phyloP scores from a whole-genome alignment of 495 filamentous ascomycete genomes.

The Penicillium verhagenii region DNA sequence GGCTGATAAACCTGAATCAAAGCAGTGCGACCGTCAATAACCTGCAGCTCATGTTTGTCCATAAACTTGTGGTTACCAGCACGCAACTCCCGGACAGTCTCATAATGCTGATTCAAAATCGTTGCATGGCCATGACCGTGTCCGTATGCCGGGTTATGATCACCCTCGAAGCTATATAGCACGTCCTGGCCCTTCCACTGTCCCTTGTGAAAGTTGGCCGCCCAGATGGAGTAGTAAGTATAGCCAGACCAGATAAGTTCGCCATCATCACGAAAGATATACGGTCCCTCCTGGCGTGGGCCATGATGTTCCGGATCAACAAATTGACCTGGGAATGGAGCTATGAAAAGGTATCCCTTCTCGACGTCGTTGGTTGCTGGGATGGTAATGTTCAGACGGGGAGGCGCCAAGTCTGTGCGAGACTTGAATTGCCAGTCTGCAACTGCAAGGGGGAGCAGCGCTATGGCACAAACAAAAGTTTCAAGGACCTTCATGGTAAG shows the following conservation, averaged over 20 bases:
- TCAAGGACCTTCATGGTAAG: conserved; percentile 35
- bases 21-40: conserved; percentile 32
- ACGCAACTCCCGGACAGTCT: conserved; percentile 42
- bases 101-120: conserved; percentile 47
- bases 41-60: conserved; percentile 50
- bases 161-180: conserved; percentile 49
- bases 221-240: conserved; percentile 45
- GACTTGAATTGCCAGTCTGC: conserved; percentile 39
- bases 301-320: conserved; percentile 40
- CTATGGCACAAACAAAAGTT: conserved; percentile 19
- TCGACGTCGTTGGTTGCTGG: conserved; percentile 37
- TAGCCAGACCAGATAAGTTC: conserved; percentile 54
- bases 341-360: conserved; percentile 49
- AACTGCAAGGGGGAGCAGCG: conserved; percentile 24
- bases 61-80: conserved; percentile 44
- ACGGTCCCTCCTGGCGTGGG: conserved; percentile 44
- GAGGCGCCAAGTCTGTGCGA: conserved; percentile 50
- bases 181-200: conserved; percentile 43
- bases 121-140: conserved; percentile 45
- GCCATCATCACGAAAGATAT: conserved; percentile 51
- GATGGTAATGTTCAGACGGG: conserved; percentile 53
- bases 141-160: conserved; percentile 44
- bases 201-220: conserved; percentile 34
- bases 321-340: conserved; percentile 24
- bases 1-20: conserved; percentile 33